phyloP scores from a whole-genome alignment of 768 basidiomycete genomes.

The Trametes cubensis region DNA sequence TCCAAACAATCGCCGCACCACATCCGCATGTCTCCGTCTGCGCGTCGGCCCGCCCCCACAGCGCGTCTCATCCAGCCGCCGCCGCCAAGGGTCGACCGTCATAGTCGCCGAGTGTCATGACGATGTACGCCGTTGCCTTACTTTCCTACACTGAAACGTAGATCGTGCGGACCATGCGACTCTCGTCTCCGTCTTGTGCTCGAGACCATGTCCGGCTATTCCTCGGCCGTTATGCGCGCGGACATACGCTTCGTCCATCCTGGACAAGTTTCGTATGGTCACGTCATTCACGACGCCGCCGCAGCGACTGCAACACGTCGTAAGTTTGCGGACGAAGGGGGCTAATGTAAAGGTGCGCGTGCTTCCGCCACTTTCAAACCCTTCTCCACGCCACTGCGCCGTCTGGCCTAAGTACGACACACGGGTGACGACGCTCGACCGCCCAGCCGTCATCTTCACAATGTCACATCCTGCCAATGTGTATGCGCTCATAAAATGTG shows the following conservation, averaged over 20 bases:
- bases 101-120: slow-evolving; percentile 12
- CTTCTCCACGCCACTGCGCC: background rate
- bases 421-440: background rate
- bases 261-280: background rate
- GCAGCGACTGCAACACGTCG: slow-evolving; percentile 1
- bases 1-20: slow-evolving; percentile 15
- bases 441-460: background rate
- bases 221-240: background rate
- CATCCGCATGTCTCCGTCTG: background rate
- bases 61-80: background rate
- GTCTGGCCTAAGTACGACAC: too few species aligned
- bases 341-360: slow-evolving; percentile 6
- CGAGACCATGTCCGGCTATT: background rate
- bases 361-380: background rate
- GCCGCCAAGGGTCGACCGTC: slow-evolving; percentile 4
- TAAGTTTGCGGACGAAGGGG: background rate
- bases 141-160: slow-evolving; percentile 6
- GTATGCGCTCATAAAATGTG: background rate
- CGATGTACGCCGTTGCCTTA: background rate
- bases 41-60: background rate
- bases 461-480: background rate
- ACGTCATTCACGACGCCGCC: background rate
- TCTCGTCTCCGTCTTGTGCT: background rate
- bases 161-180: background rate
- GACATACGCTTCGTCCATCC: background rate